Evolutionary conservation across 257 asterid species (phyloP).

Genomic region (Perilla frutescens): DNA sequence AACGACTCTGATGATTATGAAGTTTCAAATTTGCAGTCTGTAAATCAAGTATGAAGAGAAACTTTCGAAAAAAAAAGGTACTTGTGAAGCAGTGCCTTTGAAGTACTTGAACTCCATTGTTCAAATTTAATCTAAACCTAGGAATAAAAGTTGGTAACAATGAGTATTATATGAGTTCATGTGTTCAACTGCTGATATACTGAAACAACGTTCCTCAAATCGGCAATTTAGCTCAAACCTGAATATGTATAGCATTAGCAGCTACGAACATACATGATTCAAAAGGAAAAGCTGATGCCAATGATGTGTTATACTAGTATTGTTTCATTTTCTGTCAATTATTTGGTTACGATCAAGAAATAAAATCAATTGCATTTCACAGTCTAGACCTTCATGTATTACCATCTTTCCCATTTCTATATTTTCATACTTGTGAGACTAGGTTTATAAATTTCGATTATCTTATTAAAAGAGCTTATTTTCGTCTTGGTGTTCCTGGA

Average conservation of each 20-base stretch:
- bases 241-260: not conserved
- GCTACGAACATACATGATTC: not conserved
- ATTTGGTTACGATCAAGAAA: not conserved
- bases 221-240: not conserved
- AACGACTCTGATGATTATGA: not conserved
- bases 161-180: not conserved
- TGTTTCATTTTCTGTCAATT: not conserved
- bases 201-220: constrained; percentile 2
- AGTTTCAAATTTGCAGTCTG: not conserved
- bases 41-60: too few relatives aligned
- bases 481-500: not conserved
- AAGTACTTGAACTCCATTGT: not conserved
- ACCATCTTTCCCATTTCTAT: too few relatives aligned
- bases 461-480: not conserved
- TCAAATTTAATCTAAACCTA: not conserved
- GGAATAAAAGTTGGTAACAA: not conserved
- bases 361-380: not conserved
- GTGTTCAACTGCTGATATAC: not conserved
- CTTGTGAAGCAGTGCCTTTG: too few relatives aligned
- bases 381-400: not conserved
- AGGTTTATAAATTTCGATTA: not conserved
- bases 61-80: too few relatives aligned
- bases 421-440: not conserved
- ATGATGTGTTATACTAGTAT: not conserved
- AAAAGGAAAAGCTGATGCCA: constrained; percentile 3